These are phyloP conservation scores for Streptanthus diversifolius DNA, from an alignment of 345 rosid species.

Conservation along the genomic window DNA sequence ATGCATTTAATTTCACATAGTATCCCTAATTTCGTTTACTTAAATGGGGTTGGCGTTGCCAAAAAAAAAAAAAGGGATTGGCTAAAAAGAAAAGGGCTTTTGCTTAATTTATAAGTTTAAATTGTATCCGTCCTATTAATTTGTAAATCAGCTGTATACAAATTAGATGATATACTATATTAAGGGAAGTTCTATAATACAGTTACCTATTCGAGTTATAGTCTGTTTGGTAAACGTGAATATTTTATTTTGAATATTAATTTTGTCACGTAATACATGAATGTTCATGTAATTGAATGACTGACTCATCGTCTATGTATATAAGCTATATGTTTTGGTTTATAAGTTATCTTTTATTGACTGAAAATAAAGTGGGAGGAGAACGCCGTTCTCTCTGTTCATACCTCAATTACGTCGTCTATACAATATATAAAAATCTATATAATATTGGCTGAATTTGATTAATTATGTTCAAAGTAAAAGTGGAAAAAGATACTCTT, in stretches of 20 bases:
- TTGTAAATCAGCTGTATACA: not conserved
- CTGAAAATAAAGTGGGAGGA: not conserved
- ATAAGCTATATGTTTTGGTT: conserved; percentile 20
- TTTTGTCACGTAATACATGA: not conserved
- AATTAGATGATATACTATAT: not conserved
- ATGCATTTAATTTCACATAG: not conserved
- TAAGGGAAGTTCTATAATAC: not conserved
- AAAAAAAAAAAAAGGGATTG: not conserved
- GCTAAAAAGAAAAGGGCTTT: not conserved
- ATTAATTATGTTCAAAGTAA: not conserved
- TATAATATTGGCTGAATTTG: not conserved
- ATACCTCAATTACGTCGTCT: conserved; percentile 12
- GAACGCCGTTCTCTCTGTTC: conserved; percentile 17
- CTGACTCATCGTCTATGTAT: not conserved
- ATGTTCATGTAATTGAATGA: not conserved
- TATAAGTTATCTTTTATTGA: conserved; percentile 30
- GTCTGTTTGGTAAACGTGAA: not conserved
- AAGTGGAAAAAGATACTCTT: not conserved
- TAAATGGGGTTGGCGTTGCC: not conserved
- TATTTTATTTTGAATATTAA: not conserved
- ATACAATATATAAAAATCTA: not conserved
- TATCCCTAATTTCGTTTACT: not conserved
- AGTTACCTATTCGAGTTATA: not conserved
- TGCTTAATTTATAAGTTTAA: not conserved
- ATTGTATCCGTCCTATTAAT: not conserved